phyloP scores from a whole-genome alignment of 805 yeast genomes.

The Cyberlindnera xylosilytica region DNA sequence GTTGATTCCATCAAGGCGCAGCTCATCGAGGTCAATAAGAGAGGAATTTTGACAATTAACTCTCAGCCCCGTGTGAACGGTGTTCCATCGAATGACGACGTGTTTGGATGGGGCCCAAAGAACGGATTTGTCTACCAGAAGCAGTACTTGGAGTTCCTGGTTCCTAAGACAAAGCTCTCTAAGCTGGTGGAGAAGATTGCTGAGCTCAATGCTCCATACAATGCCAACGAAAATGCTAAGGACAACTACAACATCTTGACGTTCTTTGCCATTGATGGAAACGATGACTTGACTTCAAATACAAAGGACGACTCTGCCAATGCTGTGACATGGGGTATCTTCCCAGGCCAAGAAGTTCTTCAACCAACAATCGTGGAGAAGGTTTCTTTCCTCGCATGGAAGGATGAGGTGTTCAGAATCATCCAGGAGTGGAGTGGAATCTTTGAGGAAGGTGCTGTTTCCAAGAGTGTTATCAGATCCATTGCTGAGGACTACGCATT shows the following conservation, averaged over 20 bases:
- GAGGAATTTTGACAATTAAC: constrained; percentile 78
- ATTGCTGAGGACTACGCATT: constrained; percentile 60
- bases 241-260: constrained; percentile 54
- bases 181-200: constrained; percentile 43
- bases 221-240: constrained; percentile 19
- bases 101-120: constrained; percentile 97
- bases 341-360: constrained; percentile 90
- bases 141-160: constrained; percentile 83
- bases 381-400: constrained; percentile 93
- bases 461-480: constrained; percentile 39
- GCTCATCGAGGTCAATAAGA: constrained; percentile 59
- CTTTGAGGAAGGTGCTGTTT: constrained; percentile 35
- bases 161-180: constrained; percentile 49
- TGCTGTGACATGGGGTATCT: constrained; percentile 98
- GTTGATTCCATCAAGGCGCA: constrained; percentile 57
- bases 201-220: constrained; percentile 36
- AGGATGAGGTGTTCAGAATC: constrained; percentile 87
- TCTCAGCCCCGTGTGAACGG: constrained; percentile 95
- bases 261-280: constrained; percentile 69
- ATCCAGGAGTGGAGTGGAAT: constrained; percentile 75
- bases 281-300: constrained; percentile 61
- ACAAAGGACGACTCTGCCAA: constrained; percentile 70
- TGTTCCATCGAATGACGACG: constrained; percentile 62
- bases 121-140: constrained; percentile 90
- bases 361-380: constrained; percentile 96